Evolutionary conservation across 2,329 filamentous ascomycete genomes (phyloP).

Genomic region (Emmonsiellopsis sp.): DNA sequence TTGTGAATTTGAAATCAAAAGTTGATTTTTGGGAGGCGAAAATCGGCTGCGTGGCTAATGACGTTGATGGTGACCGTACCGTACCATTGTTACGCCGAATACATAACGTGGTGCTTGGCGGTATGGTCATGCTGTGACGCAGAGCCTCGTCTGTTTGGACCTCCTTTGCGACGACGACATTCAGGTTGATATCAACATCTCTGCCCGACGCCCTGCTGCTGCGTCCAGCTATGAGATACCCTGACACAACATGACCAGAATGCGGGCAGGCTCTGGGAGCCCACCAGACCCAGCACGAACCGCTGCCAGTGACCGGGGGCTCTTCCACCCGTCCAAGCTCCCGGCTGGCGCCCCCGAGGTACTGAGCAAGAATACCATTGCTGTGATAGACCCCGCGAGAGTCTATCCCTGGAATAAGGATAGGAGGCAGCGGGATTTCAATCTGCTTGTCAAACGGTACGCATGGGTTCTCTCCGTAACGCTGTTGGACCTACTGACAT

Average conservation of each 20-base stretch:
- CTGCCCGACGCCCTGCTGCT: not conserved
- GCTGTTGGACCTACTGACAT: not conserved
- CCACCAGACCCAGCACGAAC: slow-evolving; percentile 21
- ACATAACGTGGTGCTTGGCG: not conserved
- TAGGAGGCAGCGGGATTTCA: slow-evolving; percentile 37
- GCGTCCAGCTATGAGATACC: slow-evolving; percentile 18
- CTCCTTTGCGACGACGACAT: not conserved
- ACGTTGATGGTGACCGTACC: slow-evolving; percentile 1
- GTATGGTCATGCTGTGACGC: slow-evolving; percentile 1
- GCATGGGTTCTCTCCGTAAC: slow-evolving; percentile 12
- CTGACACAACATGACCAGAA: slow-evolving; percentile 30
- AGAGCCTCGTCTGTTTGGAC: not conserved
- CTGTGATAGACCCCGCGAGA: slow-evolving; percentile 27
- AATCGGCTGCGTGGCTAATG: slow-evolving; percentile 1
- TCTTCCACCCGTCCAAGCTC: slow-evolving; percentile 29
- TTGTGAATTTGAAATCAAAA: slow-evolving; percentile 2
- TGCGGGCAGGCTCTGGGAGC: slow-evolving; percentile 31
- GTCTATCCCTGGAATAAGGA: slow-evolving; percentile 31
- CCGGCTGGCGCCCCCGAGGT: slow-evolving; percentile 32
- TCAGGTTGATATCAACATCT: not conserved
- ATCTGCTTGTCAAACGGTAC: slow-evolving; percentile 59
- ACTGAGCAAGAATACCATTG: slow-evolving; percentile 30
- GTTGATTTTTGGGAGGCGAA: not conserved
- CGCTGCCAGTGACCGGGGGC: slow-evolving; percentile 19
- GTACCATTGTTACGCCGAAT: not conserved